phyloP scores from a whole-genome alignment of 1,284 basidiomycete species.

The Inonotus hispidus region DNA sequence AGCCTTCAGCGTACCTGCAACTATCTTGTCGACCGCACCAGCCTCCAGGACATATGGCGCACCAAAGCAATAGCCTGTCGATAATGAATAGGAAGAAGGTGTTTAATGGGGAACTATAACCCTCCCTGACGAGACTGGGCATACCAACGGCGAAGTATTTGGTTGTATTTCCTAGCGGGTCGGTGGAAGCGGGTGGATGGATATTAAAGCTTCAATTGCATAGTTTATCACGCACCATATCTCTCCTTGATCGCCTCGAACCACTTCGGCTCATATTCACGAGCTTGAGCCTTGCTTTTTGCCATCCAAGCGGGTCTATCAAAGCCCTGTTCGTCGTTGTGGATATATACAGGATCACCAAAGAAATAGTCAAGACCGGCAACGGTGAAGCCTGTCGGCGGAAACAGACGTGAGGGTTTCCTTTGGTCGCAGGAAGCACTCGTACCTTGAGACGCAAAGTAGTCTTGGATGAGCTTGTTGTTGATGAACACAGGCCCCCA shows the following conservation, averaged over 20 bases:
- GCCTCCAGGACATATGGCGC: constrained; percentile 45
- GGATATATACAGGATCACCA: constrained; percentile 39
- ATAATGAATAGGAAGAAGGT: neutral
- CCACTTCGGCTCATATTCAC: constrained; percentile 41
- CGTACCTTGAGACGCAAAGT: constrained; percentile 43
- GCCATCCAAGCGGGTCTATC: constrained; percentile 37
- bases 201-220: neutral
- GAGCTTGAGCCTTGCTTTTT: constrained; percentile 32
- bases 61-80: constrained; percentile 52
- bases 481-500: constrained; percentile 45
- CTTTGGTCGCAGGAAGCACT: neutral
- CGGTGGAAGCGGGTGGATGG: constrained; percentile 10
- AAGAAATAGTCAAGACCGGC: constrained; percentile 53
- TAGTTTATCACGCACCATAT: constrained; percentile 32
- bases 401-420: neutral
- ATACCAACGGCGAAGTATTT: constrained; percentile 35
- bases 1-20: constrained; percentile 36
- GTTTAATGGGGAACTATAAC: neutral
- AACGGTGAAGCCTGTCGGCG: constrained; percentile 42
- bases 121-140: constrained; percentile 9
- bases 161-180: constrained; percentile 10
- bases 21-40: constrained; percentile 37
- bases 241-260: constrained; percentile 39
- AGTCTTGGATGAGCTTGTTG: constrained; percentile 46
- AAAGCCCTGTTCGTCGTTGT: constrained; percentile 37